These are phyloP conservation scores for Syzygium syzygioides DNA, from an alignment of 441 rosid species.

Conservation along the genomic window DNA sequence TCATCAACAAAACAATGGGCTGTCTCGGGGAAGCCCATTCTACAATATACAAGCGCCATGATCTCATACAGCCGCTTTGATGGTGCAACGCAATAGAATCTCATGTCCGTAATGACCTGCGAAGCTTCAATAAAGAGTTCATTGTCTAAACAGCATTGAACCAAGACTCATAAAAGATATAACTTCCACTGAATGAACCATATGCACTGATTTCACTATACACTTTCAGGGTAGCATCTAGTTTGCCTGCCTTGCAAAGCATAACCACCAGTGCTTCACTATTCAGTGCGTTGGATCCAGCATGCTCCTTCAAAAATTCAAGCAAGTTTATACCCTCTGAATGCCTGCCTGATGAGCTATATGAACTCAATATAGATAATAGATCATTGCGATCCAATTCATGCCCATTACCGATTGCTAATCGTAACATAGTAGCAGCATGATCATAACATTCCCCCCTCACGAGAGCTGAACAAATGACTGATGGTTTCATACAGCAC, in stretches of 20 bases:
- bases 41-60: constrained; percentile 62
- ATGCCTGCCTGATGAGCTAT: constrained; percentile 69
- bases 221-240: constrained; percentile 62
- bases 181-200: constrained; percentile 39
- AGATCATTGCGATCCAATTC: constrained; percentile 52
- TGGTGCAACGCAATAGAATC: constrained; percentile 52
- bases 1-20: constrained; percentile 60
- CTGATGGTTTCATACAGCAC: constrained; percentile 56
- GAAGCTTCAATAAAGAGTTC: constrained; percentile 68
- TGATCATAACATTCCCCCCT: constrained; percentile 80
- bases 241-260: constrained; percentile 64
- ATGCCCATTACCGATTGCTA: constrained; percentile 43
- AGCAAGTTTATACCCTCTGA: constrained; percentile 82
- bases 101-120: constrained; percentile 83
- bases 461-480: constrained; percentile 68
- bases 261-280: constrained; percentile 62
- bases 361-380: constrained; percentile 67
- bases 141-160: constrained; percentile 60
- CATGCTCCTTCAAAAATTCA: constrained; percentile 56
- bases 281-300: constrained; percentile 41
- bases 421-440: constrained; percentile 66
- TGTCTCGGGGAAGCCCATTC: constrained; percentile 84
- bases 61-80: constrained; percentile 42
- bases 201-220: constrained; percentile 39
- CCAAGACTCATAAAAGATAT: constrained; percentile 64